phyloP scores from a whole-genome alignment of 2,329 filamentous ascomycete species.

The Penicillium carneum region DNA sequence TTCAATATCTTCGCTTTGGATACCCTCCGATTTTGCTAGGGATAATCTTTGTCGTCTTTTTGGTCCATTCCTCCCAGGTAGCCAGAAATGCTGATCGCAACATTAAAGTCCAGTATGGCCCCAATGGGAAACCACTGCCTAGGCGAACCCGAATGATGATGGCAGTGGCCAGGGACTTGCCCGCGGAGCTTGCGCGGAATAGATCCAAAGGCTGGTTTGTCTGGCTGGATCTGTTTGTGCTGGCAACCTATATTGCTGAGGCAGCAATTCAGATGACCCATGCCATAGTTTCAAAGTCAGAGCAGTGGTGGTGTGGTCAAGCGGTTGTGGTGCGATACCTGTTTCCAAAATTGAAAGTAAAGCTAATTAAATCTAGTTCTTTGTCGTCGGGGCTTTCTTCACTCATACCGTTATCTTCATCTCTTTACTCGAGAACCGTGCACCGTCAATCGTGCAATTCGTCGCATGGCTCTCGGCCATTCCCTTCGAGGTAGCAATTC shows the following conservation, averaged over 20 bases:
- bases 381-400: slow-evolving; percentile 83
- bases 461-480: slow-evolving; percentile 78
- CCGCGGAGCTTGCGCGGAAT: neutral
- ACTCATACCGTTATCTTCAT: slow-evolving; percentile 85
- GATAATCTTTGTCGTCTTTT: neutral
- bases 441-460: slow-evolving; percentile 80
- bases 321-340: slow-evolving; percentile 69
- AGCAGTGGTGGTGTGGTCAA: slow-evolving; percentile 83
- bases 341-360: slow-evolving; percentile 5
- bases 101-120: neutral
- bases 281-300: slow-evolving; percentile 69
- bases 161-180: neutral
- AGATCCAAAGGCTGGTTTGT: slow-evolving; percentile 72
- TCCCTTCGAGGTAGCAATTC: slow-evolving; percentile 74
- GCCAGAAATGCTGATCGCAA: neutral
- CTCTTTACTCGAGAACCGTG: slow-evolving; percentile 81
- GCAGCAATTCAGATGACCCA: slow-evolving; percentile 75
- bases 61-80: neutral
- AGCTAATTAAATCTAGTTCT: slow-evolving; percentile 67
- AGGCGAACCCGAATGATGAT: slow-evolving; percentile 4
- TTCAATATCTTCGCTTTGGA: slow-evolving; percentile 5
- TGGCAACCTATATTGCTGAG: slow-evolving; percentile 78
- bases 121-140: slow-evolving; percentile 8
- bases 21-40: neutral
- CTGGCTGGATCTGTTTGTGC: slow-evolving; percentile 72